Base-by-base conservation (phyloP, 2,329 filamentous ascomycete species). In the Calonectria pauciramosa region DNA sequence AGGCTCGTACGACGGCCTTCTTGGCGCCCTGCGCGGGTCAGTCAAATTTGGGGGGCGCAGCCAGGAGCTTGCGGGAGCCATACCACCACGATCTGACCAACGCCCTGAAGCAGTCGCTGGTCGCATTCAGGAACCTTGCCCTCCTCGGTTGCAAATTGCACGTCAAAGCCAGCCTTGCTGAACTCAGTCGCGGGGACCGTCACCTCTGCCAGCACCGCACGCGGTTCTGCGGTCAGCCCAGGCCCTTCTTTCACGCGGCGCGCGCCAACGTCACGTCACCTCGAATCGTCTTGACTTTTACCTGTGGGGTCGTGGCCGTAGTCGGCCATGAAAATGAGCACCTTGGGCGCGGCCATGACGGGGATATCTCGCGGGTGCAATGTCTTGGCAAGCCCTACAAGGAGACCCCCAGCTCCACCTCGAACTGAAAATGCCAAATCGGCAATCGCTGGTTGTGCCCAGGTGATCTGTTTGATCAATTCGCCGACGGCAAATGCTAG, bases 231-330 rank as follows among this genome's bases (percentile, higher is more conserved):
- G 44, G 44, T 63, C 38, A 63, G 56, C 41, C 23, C 7, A 7
- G 32, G 30, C 18, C n/a, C 44, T 18, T 47, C 10, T 14, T 56
- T 30, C n/a, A n/a, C n/a, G n/a, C n/a, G n/a, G n/a, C 30, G 30
- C 30, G 30, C 30, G 16, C 30, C 30, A 23, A 23, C 13, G 10
- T 36, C 56, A 63, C 38, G 65, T 56, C 41, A 30, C 18, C 28
- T 30, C 16, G 34, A 20, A 5, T 16, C 26, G 34, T 23, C 36
- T 44, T 34, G 38, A 47, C 69, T 38, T 38, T 41, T 76, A 90
- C 89, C 88, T 56, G 89, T 90, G 2, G 89, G 89, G 76, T 91
- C 89, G 77, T 90, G 88, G 54, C 89, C 89, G 75, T 90, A 90
- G 77, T 91, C 89, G 52, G 89, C 86, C 88, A 90, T 90, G 68